Conservation (phyloP, 495 filamentous ascomycete species). For the Xylaria venustula region DNA sequence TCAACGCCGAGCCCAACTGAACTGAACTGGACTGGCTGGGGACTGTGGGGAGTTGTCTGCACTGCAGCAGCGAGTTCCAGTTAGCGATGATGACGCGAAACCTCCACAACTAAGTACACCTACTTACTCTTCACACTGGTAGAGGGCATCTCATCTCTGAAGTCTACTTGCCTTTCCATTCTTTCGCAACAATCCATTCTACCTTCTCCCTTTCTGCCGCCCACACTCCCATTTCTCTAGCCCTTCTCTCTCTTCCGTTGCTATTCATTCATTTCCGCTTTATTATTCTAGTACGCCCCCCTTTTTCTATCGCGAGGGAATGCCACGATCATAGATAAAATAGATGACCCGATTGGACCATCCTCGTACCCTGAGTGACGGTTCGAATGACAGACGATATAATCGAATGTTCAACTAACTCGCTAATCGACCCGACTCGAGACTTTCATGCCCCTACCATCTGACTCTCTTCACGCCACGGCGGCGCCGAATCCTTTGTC, state of each 20-base stretch:
- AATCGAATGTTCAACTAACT: too few species aligned
- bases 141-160: too few species aligned
- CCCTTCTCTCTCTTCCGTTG: background rate
- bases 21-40: too few species aligned
- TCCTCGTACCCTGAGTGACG: too few species aligned
- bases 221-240: too few species aligned
- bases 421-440: background rate
- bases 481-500: constrained; percentile 15
- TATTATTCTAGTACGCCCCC: background rate
- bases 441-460: constrained; percentile 17
- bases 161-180: background rate
- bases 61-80: too few species aligned
- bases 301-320: background rate
- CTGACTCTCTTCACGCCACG: constrained; percentile 18
- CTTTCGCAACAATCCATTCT: background rate
- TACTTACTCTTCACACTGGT: too few species aligned
- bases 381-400: too few species aligned
- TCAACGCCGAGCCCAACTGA: background rate
- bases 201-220: too few species aligned
- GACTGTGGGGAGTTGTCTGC: too few species aligned
- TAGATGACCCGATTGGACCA: too few species aligned
- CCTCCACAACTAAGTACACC: too few species aligned
- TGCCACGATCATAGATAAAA: background rate
- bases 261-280: background rate
- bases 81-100: background rate